Evolutionary conservation across 2,329 filamentous ascomycete species (phyloP).

Genomic region (Rutstroemia sydowiana): DNA sequence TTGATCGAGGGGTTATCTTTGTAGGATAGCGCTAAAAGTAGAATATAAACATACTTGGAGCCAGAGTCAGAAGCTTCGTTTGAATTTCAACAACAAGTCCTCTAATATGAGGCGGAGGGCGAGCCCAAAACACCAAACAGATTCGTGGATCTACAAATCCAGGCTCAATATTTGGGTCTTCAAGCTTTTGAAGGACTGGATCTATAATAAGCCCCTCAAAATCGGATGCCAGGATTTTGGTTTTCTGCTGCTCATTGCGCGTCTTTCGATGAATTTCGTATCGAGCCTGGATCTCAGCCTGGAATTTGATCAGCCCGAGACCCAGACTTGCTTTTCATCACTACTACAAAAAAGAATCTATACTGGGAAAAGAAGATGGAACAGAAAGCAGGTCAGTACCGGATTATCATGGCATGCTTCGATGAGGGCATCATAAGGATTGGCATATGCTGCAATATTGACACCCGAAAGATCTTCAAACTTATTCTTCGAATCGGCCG

Average conservation of each 20-base stretch:
- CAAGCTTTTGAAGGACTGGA: conserved; percentile 63
- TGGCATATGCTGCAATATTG: conserved; percentile 23
- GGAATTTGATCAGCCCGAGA: background rate
- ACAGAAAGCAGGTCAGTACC: conserved; percentile 11
- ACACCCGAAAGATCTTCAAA: conserved; percentile 30
- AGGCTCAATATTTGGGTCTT: conserved; percentile 55
- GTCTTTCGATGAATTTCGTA: conserved; percentile 69
- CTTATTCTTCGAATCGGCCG: conserved; percentile 26
- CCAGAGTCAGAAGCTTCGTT: conserved; percentile 51
- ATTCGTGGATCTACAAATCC: conserved; percentile 69
- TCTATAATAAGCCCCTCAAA: conserved; percentile 72
- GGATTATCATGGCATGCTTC: conserved; percentile 28
- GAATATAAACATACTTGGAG: conserved; percentile 55
- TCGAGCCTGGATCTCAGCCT: conserved; percentile 26
- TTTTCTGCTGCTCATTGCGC: conserved; percentile 69
- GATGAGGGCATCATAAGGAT: conserved; percentile 31
- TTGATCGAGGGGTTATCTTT: no score
- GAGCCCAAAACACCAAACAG: conserved; percentile 82
- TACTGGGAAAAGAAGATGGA: background rate
- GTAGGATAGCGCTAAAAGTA: background rate
- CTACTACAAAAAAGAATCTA: background rate
- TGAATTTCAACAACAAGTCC: conserved; percentile 64
- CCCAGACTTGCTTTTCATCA: background rate
- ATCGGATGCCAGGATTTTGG: conserved; percentile 59
- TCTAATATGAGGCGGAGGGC: conserved; percentile 67